Percentiles rank a stretch among this genome's conserved stretches.
These are phyloP conservation scores for Russula brevipes DNA, from an alignment of 768 basidiomycete genomes.

Conservation along the genomic window DNA sequence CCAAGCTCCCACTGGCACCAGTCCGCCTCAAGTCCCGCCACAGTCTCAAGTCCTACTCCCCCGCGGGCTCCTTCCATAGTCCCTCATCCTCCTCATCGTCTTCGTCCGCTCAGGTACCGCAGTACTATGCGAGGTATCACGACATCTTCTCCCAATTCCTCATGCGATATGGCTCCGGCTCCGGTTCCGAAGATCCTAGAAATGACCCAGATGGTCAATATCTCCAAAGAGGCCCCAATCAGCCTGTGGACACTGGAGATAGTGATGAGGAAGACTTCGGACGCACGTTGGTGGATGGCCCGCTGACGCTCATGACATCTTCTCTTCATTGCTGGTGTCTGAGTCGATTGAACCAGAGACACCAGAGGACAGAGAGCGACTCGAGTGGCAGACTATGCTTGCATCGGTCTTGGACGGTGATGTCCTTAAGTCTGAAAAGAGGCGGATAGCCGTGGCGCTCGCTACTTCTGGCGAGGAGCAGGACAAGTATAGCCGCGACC, in stretches of 20 bases:
- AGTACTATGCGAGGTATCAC: constrained; percentile 40
- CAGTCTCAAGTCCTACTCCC: constrained; percentile 20
- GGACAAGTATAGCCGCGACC: constrained; percentile 57
- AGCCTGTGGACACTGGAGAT: constrained; percentile 61
- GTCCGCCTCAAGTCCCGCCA: constrained; percentile 26
- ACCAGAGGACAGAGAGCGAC: constrained; percentile 68
- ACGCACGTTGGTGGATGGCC: constrained; percentile 38
- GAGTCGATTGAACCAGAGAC: constrained; percentile 65
- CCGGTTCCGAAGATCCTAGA: constrained; percentile 58
- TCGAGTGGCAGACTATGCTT: constrained; percentile 96
- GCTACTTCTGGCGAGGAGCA: constrained; percentile 66
- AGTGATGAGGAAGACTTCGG: constrained; percentile 71
- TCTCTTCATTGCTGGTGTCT: constrained; percentile 51
- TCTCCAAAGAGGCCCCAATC: constrained; percentile 65
- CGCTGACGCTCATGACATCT: constrained; percentile 46
- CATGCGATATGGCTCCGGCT: constrained; percentile 62
- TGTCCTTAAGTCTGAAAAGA: constrained; percentile 92
- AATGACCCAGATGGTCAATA: constrained; percentile 83
- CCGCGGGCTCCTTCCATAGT: constrained; percentile 27
- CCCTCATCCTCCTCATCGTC: constrained; percentile 31
- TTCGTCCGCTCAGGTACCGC: constrained; percentile 29
- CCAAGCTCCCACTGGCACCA: constrained; percentile 18
- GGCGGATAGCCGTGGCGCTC: constrained; percentile 78
- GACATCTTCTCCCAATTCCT: constrained; percentile 80
- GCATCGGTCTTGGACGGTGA: constrained; percentile 91